Evolutionary conservation across 345 rosid genomes (phyloP).

Genomic region (Eucalyptus sp.): DNA sequence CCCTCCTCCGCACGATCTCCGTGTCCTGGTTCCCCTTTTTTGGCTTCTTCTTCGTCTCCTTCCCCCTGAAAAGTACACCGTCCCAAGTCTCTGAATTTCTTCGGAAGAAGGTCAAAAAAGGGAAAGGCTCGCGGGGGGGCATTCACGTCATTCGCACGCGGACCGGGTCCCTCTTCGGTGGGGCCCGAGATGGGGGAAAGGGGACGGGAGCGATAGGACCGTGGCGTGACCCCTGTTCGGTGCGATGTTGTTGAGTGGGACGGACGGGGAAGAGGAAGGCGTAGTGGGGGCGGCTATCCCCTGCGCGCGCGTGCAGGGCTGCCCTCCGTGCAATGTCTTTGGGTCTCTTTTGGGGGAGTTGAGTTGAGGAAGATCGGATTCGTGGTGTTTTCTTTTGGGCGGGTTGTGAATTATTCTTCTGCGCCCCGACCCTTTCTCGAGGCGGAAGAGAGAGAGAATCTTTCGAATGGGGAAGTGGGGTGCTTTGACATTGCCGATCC

Average conservation of each 20-base stretch:
- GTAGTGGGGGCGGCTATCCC: neutral
- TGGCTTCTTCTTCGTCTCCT: neutral
- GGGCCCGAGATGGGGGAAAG: neutral
- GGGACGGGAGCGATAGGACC: neutral
- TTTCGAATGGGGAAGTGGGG: neutral
- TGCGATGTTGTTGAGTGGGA: neutral
- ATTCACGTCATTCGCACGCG: neutral
- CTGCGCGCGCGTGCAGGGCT: neutral
- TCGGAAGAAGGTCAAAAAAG: neutral
- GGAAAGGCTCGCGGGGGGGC: neutral
- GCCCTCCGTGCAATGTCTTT: neutral
- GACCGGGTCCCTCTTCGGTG: neutral
- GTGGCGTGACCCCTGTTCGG: neutral
- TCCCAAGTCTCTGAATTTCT: neutral
- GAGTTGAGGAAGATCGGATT: neutral
- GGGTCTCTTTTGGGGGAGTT: neutral
- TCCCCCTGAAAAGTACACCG: neutral
- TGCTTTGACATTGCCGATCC: neutral
- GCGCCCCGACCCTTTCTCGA: neutral
- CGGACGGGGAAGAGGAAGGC: neutral
- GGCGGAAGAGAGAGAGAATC: neutral
- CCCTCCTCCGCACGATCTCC: neutral
- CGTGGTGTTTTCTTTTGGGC: neutral
- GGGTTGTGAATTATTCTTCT: neutral
- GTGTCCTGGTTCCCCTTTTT: neutral